Evolutionary conservation across 2,329 filamentous ascomycete genomes (phyloP).

Genomic region (Exophiala bonariae): DNA sequence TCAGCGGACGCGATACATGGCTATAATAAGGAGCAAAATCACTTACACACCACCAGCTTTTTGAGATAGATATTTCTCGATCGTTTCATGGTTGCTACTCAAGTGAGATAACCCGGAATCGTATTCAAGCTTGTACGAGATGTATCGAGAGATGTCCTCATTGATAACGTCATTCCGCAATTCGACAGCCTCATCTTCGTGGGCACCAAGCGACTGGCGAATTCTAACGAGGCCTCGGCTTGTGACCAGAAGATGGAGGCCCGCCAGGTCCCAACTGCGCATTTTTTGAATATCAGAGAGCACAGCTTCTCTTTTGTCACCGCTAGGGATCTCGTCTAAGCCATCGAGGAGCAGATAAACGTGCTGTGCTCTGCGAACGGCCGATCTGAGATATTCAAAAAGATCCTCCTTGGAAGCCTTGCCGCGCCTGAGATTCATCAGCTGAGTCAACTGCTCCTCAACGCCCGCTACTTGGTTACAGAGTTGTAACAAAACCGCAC

Average conservation of each 20-base stretch:
- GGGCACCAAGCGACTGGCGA: conserved; percentile 17
- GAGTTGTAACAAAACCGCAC: conserved; percentile 31
- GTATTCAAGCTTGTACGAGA: conserved; percentile 20
- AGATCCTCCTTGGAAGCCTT: no score
- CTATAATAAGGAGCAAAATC: no score
- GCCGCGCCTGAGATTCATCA: conserved; percentile 7
- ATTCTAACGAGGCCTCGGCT: conserved; percentile 28
- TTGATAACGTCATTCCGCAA: conserved; percentile 23
- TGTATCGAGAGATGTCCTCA: conserved; percentile 27
- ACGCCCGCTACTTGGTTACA: conserved; percentile 5
- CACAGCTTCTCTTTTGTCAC: conserved; percentile 9
- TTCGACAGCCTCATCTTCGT: conserved; percentile 15
- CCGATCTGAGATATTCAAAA: no score
- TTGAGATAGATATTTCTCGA: no score
- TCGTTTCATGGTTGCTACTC: no score
- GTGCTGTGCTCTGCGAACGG: neutral
- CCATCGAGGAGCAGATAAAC: conserved; percentile 25
- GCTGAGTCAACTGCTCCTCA: conserved; percentile 1
- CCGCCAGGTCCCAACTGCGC: conserved; percentile 20
- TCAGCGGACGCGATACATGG: no score
- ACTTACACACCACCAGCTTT: no score
- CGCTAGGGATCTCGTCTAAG: conserved; percentile 22
- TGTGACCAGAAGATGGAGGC: conserved; percentile 30
- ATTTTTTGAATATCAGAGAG: conserved; percentile 18
- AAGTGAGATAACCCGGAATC: conserved; percentile 16